Conservation (phyloP, 2,329 filamentous ascomycete species). For the Acrocalymma vagum region DNA sequence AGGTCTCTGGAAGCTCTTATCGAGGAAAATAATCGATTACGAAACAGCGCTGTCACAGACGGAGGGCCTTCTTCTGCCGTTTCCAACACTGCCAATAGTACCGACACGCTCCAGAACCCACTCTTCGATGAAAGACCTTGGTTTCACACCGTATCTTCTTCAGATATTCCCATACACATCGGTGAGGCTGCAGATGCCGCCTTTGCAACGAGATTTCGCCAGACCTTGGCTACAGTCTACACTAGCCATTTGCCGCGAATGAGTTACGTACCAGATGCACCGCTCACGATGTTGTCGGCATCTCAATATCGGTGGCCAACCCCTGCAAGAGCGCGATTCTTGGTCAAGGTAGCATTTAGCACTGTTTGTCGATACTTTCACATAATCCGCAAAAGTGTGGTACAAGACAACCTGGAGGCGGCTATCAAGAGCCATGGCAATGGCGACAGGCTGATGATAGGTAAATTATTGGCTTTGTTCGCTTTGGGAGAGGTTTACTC, state of each 20-base stretch:
- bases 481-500: slow-evolving; percentile 58
- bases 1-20: slow-evolving; percentile 37
- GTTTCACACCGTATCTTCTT: slow-evolving; percentile 39
- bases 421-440: slow-evolving; percentile 45
- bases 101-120: slow-evolving; percentile 39
- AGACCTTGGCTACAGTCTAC: slow-evolving; percentile 29
- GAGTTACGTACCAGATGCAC: slow-evolving; percentile 38
- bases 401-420: slow-evolving; percentile 48
- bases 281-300: slow-evolving; percentile 44
- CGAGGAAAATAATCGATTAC: slow-evolving; percentile 38
- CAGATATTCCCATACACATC: slow-evolving; percentile 43
- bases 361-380: slow-evolving; percentile 52
- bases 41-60: slow-evolving; percentile 7
- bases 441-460: slow-evolving; percentile 43
- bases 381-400: slow-evolving; percentile 49
- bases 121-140: slow-evolving; percentile 44
- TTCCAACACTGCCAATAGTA: slow-evolving; percentile 12
- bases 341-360: slow-evolving; percentile 52
- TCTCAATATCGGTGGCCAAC: slow-evolving; percentile 49
- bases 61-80: slow-evolving; percentile 3
- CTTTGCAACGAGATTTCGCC: slow-evolving; percentile 45
- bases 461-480: slow-evolving; percentile 55
- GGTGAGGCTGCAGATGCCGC: slow-evolving; percentile 46
- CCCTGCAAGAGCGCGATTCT: slow-evolving; percentile 43
- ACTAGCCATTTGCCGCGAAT: slow-evolving; percentile 41